A percentile compares a stretch with the other conserved stretches of the same genome.
These are phyloP conservation scores for Trypanosoma theileri DNA, from an alignment of 208 protist genomes.

Conservation along the genomic window DNA sequence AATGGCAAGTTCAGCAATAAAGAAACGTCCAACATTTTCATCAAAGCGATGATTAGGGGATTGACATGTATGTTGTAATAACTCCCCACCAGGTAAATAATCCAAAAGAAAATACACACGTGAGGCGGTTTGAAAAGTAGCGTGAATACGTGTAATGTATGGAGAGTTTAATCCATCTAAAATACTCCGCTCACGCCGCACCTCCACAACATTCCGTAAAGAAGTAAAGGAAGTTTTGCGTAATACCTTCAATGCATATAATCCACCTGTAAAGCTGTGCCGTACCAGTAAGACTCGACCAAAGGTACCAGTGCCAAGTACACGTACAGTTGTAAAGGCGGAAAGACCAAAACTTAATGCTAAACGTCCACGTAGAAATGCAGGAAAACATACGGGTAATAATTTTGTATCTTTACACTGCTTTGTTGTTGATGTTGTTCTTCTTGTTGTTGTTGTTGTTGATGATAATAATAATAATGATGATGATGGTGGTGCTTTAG, in stretches of 20 bases:
- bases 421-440: neutral
- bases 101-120: constrained; percentile 91
- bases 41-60: constrained; percentile 51
- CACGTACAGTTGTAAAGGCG: constrained; percentile 53
- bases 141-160: constrained; percentile 86
- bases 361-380: constrained; percentile 46
- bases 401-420: neutral
- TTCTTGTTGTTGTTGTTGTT: no score
- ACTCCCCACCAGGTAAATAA: constrained; percentile 92
- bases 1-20: constrained; percentile 88
- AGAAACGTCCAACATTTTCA: constrained; percentile 75
- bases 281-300: constrained; percentile 74
- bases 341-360: constrained; percentile 39
- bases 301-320: constrained; percentile 76
- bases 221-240: constrained; percentile 53
- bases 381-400: constrained; percentile 21
- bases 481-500: no score
- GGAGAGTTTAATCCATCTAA: constrained; percentile 72
- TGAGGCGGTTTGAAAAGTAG: constrained; percentile 79
- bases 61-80: constrained; percentile 90
- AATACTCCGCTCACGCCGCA: constrained; percentile 71
- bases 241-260: constrained; percentile 81
- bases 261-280: constrained; percentile 49
- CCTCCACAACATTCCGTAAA: constrained; percentile 57
- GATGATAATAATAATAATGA: no score